A percentile compares a stretch with the other conserved stretches of the same genome.
Conservation (phyloP, 805 yeast genomes). For the Zygoascus ofunaensis region DNA sequence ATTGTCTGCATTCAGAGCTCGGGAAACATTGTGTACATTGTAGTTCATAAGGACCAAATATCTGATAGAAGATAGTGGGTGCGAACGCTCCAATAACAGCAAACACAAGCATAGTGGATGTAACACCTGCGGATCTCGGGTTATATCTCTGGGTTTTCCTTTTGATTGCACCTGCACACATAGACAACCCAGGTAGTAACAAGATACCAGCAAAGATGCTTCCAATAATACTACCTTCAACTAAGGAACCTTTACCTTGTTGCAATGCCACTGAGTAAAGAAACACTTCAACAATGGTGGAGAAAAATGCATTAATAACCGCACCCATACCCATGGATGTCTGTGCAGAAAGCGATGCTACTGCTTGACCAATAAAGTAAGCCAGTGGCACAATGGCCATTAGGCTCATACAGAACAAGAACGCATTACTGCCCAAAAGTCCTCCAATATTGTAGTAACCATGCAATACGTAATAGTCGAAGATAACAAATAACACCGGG, state of each 20-base stretch:
- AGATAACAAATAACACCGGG: slow-evolving; percentile 72
- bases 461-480: slow-evolving; percentile 61
- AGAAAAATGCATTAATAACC: slow-evolving; percentile 93
- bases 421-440: slow-evolving; percentile 50
- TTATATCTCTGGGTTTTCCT: slow-evolving; percentile 92
- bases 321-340: slow-evolving; percentile 99
- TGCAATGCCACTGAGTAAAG: slow-evolving; percentile 83
- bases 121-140: slow-evolving; percentile 94
- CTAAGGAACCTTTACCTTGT: slow-evolving; percentile 78
- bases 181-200: slow-evolving; percentile 84
- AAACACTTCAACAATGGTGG: slow-evolving; percentile 89
- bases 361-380: slow-evolving; percentile 96
- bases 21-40: slow-evolving; percentile 50
- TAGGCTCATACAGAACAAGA: slow-evolving; percentile 66
- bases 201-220: slow-evolving; percentile 87
- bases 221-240: slow-evolving; percentile 94
- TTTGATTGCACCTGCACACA: slow-evolving; percentile 95
- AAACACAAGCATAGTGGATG: slow-evolving; percentile 88
- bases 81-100: slow-evolving; percentile 87
- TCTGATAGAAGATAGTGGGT: slow-evolving; percentile 82
- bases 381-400: slow-evolving; percentile 88
- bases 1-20: slow-evolving; percentile 43
- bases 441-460: slow-evolving; percentile 34
- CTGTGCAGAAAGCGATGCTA: slow-evolving; percentile 97
- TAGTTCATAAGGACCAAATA: slow-evolving; percentile 79